These are phyloP conservation scores for Lichtheimia ornata DNA, from an alignment of 371 early-diverging fungal genomes.

Conservation along the genomic window DNA sequence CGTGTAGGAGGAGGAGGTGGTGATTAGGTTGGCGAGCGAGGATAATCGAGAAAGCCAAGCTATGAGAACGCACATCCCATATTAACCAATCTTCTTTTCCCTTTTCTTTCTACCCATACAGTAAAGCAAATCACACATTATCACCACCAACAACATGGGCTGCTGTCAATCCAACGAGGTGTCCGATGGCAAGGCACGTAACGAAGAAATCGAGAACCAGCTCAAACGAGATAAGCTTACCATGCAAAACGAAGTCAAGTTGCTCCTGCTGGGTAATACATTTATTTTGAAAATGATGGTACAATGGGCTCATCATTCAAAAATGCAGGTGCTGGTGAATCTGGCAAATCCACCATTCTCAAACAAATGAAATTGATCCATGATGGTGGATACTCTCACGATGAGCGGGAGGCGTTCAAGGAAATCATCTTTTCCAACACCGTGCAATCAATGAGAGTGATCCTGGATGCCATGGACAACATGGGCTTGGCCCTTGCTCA, in stretches of 20 bases:
- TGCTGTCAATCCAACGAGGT: conserved; percentile 87
- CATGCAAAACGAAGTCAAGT: conserved; percentile 90
- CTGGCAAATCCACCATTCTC: conserved; percentile 95
- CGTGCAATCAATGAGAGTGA: conserved; percentile 91
- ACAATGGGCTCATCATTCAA: neutral
- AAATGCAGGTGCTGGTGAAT: conserved; percentile 91
- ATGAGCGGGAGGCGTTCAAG: conserved; percentile 88
- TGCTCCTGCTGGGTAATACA: conserved; percentile 85
- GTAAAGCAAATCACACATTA: conserved; percentile 5
- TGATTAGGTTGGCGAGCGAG: too few relatives aligned
- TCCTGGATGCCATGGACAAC: conserved; percentile 90
- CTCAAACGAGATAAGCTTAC: conserved; percentile 79
- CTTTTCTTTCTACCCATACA: conserved; percentile 2
- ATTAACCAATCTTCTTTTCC: conserved; percentile 4
- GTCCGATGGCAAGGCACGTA: conserved; percentile 72
- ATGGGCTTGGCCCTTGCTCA: conserved; percentile 73
- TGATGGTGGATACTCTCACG: conserved; percentile 85
- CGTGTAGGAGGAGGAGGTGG: too few relatives aligned
- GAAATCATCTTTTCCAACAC: conserved; percentile 94
- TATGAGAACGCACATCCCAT: neutral
- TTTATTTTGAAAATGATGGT: conserved; percentile 27
- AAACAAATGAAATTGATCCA: conserved; percentile 98
- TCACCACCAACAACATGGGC: conserved; percentile 68
- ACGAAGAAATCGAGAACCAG: conserved; percentile 90
- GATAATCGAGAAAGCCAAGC: too few relatives aligned